Percentiles rank a stretch among this genome's conserved stretches.
phyloP scores from a whole-genome alignment of 1,284 basidiomycete genomes.

The Somion occarium region DNA sequence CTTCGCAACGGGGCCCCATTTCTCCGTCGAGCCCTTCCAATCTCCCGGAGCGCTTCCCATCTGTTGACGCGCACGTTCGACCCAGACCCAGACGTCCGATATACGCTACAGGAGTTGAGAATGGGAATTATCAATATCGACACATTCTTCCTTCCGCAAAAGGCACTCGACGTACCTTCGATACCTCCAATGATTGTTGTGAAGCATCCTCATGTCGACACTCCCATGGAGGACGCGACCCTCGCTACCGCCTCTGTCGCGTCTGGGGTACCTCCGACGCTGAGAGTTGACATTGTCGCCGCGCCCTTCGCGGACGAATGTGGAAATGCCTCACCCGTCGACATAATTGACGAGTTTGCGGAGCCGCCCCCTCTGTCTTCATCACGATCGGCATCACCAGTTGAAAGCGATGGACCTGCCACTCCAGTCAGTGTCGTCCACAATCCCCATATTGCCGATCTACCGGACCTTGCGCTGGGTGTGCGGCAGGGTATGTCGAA shows the following conservation, averaged over 20 bases:
- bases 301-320: background rate
- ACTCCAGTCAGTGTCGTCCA: background rate
- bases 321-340: background rate
- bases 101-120: constrained; percentile 23
- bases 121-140: constrained; percentile 18
- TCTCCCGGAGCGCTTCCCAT: constrained; percentile 34
- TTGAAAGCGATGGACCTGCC: background rate
- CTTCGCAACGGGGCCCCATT: constrained; percentile 39
- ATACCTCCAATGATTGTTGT: constrained; percentile 3
- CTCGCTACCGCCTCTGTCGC: background rate
- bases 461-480: constrained; percentile 3
- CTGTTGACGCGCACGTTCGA: constrained; percentile 30
- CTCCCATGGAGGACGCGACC: background rate
- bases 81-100: constrained; percentile 20
- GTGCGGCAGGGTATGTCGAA: background rate
- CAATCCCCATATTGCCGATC: constrained; percentile 6
- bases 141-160: constrained; percentile 21
- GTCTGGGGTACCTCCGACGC: background rate
- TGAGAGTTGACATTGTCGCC: background rate
- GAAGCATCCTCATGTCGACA: background rate
- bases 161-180: background rate
- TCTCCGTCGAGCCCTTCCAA: constrained; percentile 44
- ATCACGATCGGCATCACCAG: background rate
- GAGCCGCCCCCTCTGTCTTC: background rate
- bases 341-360: background rate